These are phyloP conservation scores for Leucogyrophana mollusca DNA, from an alignment of 768 basidiomycete genomes.

Conservation along the genomic window DNA sequence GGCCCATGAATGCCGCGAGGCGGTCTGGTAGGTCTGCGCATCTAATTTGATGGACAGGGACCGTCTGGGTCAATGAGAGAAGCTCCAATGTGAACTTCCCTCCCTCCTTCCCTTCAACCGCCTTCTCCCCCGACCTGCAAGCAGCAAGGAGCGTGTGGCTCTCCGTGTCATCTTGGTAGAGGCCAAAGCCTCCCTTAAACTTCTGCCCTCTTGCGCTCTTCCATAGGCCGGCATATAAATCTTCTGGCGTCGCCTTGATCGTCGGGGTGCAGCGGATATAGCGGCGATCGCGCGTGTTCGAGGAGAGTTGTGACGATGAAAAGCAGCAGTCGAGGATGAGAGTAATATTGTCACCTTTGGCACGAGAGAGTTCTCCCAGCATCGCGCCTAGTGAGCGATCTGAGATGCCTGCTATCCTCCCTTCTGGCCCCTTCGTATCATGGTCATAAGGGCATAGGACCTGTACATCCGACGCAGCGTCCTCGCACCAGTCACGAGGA, in stretches of 20 bases:
- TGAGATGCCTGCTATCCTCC: conserved; percentile 60
- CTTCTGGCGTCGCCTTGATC: conserved; percentile 49
- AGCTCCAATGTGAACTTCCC: conserved; percentile 62
- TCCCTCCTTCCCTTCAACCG: conserved; percentile 60
- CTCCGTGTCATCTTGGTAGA: conserved; percentile 38
- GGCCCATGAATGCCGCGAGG: conserved; percentile 37
- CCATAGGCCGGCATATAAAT: conserved; percentile 59
- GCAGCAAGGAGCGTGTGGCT: conserved; percentile 60
- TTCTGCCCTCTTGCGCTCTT: conserved; percentile 38
- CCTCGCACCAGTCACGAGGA: conserved; percentile 61
- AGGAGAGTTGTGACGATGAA: conserved; percentile 38
- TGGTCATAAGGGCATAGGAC: conserved; percentile 69
- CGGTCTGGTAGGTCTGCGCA: conserved; percentile 47
- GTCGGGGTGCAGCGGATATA: conserved; percentile 62
- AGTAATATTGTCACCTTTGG: conserved; percentile 70
- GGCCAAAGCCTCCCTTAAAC: conserved; percentile 38
- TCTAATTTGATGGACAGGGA: conserved; percentile 53
- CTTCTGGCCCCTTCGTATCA: conserved; percentile 46
- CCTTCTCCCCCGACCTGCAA: conserved; percentile 51
- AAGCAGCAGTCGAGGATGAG: conserved; percentile 68
- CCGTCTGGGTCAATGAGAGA: conserved; percentile 41
- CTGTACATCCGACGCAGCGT: conserved; percentile 43
- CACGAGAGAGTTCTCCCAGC: conserved; percentile 50
- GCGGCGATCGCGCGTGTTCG: conserved; percentile 42
- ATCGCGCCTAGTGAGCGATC: conserved; percentile 65